Conservation (phyloP, 2,329 filamentous ascomycete species). For the Oidium heveae region DNA sequence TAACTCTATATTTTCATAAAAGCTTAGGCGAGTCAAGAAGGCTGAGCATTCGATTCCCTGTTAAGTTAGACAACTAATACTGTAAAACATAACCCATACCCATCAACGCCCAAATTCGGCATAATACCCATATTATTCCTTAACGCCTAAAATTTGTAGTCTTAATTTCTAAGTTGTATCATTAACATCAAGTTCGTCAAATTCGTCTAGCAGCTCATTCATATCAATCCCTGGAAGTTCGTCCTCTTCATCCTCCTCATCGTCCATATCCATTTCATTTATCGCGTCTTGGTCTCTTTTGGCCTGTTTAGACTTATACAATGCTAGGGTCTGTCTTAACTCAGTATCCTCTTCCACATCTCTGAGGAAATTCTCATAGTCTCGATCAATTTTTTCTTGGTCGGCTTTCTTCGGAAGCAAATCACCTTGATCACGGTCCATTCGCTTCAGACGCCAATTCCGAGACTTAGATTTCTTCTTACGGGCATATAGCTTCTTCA, state of each 20-base stretch:
- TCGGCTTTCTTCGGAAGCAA: conserved; percentile 68
- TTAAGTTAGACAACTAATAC: no score
- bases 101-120: no score
- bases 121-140: no score
- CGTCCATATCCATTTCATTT: conserved; percentile 38
- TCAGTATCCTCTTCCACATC: conserved; percentile 94
- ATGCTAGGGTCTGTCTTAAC: conserved; percentile 52
- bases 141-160: no score
- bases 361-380: conserved; percentile 91
- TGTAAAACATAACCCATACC: no score
- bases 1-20: no score
- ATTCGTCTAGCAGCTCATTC: conserved; percentile 71
- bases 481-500: conserved; percentile 89
- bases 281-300: conserved; percentile 34
- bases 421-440: conserved; percentile 74
- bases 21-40: no score
- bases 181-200: conserved; percentile 58
- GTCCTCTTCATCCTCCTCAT: conserved; percentile 14
- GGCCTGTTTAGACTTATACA: conserved; percentile 44
- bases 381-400: conserved; percentile 65
- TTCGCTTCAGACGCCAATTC: conserved; percentile 86
- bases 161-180: conserved; percentile 2
- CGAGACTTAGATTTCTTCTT: conserved; percentile 62
- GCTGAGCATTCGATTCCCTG: no score
- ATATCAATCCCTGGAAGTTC: conserved; percentile 45